phyloP scores from a whole-genome alignment of 2,329 filamentous ascomycete genomes.

The Fusarium sp. region DNA sequence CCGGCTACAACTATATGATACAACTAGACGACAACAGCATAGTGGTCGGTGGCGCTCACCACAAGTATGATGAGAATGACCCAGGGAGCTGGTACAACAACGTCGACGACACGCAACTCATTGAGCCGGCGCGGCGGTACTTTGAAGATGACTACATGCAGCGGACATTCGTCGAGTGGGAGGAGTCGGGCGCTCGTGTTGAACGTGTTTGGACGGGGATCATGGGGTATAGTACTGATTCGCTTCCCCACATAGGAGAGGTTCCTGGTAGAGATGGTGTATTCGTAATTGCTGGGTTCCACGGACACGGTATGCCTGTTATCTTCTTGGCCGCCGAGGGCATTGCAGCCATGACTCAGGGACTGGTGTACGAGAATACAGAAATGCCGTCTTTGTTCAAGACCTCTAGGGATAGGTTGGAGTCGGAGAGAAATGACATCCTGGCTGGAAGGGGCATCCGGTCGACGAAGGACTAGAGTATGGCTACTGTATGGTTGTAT shows the following conservation, averaged over 20 bases:
- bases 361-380: background rate
- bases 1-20: background rate
- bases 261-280: background rate
- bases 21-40: background rate
- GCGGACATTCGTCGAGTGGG: background rate
- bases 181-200: background rate
- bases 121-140: background rate
- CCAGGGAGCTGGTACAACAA: background rate
- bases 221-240: background rate
- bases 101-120: background rate
- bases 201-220: background rate
- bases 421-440: background rate
- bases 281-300: background rate
- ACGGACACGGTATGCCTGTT: background rate
- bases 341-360: background rate
- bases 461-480: background rate
- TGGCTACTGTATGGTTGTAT: background rate
- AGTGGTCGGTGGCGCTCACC: background rate
- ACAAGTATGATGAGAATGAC: background rate
- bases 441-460: background rate
- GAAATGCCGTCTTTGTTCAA: background rate
- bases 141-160: background rate
- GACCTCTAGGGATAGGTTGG: background rate
- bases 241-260: background rate
- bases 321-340: background rate